These are phyloP conservation scores for Acorus calamus DNA, from an alignment of 106 monocot species.

Conservation along the genomic window DNA sequence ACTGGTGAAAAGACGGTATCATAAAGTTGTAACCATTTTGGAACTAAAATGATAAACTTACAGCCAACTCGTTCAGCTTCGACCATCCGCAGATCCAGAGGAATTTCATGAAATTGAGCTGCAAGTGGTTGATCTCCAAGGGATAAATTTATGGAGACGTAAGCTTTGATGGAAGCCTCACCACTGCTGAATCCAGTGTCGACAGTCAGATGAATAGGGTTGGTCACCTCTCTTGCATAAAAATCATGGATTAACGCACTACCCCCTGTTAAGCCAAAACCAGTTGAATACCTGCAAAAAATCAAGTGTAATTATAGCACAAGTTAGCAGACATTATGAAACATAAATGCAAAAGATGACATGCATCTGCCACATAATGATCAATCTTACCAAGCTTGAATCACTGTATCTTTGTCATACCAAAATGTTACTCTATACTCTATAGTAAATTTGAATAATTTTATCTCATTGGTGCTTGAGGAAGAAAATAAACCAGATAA, in stretches of 20 bases:
- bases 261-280: conserved; percentile 76
- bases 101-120: conserved; percentile 87
- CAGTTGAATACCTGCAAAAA: conserved; percentile 81
- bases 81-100: conserved; percentile 69
- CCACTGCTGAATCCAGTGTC: conserved; percentile 83
- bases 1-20: neutral
- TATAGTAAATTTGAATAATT: too few relatives aligned
- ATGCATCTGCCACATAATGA: neutral
- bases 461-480: too few relatives aligned
- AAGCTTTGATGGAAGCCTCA: conserved; percentile 85
- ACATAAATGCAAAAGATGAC: neutral
- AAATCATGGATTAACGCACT: conserved; percentile 93
- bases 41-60: conserved; percentile 18
- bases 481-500: too few relatives aligned
- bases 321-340: neutral
- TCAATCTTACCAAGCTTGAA: too few relatives aligned
- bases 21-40: neutral
- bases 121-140: conserved; percentile 87
- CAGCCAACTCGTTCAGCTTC: conserved; percentile 92
- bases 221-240: conserved; percentile 69
- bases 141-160: conserved; percentile 58
- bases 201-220: conserved; percentile 84
- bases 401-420: too few relatives aligned
- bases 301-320: neutral
- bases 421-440: too few relatives aligned